Evolutionary conservation across 1,139 yeast genomes (phyloP).

Genomic region (Neolecta irregularis): DNA sequence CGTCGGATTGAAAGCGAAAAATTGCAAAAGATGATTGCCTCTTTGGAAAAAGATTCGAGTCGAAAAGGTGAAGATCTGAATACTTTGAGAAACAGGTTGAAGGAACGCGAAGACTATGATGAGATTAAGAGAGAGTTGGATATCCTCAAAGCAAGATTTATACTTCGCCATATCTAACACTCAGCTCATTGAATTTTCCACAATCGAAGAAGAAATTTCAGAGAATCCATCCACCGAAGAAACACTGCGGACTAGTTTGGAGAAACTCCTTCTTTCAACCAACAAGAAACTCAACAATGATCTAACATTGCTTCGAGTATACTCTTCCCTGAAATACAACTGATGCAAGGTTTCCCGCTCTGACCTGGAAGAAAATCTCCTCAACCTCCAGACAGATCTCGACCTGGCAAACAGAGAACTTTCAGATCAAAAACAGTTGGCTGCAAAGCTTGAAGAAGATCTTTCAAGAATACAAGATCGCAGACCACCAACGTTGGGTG

Average conservation of each 20-base stretch:
- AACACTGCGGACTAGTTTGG: constrained; percentile 18
- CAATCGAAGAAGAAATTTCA: constrained; percentile 22
- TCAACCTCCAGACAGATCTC: constrained; percentile 30
- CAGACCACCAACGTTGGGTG: no score
- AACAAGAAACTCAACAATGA: constrained; percentile 49
- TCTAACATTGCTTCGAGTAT: constrained; percentile 36
- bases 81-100: constrained; percentile 40
- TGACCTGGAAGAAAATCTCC: constrained; percentile 27
- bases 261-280: constrained; percentile 36
- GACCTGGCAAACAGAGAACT: constrained; percentile 25
- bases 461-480: constrained; percentile 33
- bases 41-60: constrained; percentile 33
- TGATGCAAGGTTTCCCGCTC: constrained; percentile 38
- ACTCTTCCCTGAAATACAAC: not conserved
- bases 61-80: constrained; percentile 38
- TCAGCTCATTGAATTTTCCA: constrained; percentile 19
- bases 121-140: constrained; percentile 61
- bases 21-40: constrained; percentile 1
- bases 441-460: constrained; percentile 57
- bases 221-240: constrained; percentile 25
- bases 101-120: constrained; percentile 64
- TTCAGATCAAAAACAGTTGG: constrained; percentile 29
- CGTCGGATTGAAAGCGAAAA: not conserved
- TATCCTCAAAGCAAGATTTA: constrained; percentile 41
- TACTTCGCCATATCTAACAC: constrained; percentile 24